Conservation (phyloP, 192 early-diverging fungal species). For the Glomus cerebriforme region DNA sequence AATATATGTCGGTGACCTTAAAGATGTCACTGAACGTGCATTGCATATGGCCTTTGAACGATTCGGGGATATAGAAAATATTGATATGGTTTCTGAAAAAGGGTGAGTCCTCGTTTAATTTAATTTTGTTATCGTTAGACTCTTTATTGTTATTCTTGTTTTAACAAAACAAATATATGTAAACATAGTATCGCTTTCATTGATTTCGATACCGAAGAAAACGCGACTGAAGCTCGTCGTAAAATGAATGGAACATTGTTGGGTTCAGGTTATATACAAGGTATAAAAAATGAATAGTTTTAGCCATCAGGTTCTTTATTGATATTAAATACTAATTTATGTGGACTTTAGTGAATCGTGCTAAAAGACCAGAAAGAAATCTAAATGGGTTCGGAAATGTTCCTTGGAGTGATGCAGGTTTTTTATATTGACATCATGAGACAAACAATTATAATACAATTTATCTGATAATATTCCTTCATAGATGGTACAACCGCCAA, state of each 20-base stretch:
- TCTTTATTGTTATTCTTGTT: too few relatives aligned
- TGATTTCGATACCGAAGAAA: slow-evolving; percentile 38
- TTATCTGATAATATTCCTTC: not conserved
- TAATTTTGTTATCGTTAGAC: not conserved
- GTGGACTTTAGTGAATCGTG: slow-evolving; percentile 38
- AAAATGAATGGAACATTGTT: slow-evolving; percentile 40
- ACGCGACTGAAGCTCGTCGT: slow-evolving; percentile 39
- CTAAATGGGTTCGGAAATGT: slow-evolving; percentile 46
- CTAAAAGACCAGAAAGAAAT: slow-evolving; percentile 48
- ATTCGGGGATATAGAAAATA: slow-evolving; percentile 38
- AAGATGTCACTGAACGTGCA: slow-evolving; percentile 33
- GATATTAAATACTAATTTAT: not conserved
- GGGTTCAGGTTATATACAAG: slow-evolving; percentile 35
- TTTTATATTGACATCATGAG: not conserved
- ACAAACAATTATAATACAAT: not conserved
- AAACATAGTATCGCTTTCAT: slow-evolving; percentile 42
- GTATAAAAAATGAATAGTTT: not conserved
- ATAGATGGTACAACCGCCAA: slow-evolving; percentile 17
- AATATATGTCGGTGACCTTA: slow-evolving; percentile 46
- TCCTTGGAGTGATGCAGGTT: slow-evolving; percentile 49
- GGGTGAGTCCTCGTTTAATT: slow-evolving; percentile 34
- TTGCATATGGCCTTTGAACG: slow-evolving; percentile 38
- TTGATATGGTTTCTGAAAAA: slow-evolving; percentile 42
- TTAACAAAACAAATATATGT: not conserved
- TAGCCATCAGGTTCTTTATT: not conserved